Percentiles rank a stretch among this genome's conserved stretches.
Conservation (phyloP, 2,329 filamentous ascomycete genomes). For the Zasmidium angulare region DNA sequence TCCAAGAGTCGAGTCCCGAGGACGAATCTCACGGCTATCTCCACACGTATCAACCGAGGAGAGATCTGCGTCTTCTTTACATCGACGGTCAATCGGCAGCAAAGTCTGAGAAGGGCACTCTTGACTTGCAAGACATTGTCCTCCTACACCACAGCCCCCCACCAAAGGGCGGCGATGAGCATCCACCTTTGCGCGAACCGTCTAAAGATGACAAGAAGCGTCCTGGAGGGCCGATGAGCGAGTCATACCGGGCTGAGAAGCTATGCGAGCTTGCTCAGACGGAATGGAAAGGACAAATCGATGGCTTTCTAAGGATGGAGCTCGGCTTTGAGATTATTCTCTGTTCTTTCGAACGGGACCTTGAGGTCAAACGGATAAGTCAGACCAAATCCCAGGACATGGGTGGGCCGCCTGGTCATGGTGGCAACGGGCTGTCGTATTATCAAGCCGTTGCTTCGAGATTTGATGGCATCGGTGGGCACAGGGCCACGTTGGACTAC, state of each 20-base stretch:
- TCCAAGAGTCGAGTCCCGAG: neutral
- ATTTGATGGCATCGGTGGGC: conserved; percentile 46
- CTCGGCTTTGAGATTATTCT: conserved; percentile 70
- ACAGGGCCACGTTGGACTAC: conserved; percentile 48
- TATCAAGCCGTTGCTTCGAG: conserved; percentile 42
- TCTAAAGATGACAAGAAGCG: neutral
- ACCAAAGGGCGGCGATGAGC: conserved; percentile 10
- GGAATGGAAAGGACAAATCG: conserved; percentile 55
- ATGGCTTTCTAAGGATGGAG: conserved; percentile 68
- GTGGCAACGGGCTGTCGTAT: conserved; percentile 32
- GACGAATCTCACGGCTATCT: conserved; percentile 54
- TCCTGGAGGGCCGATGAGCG: conserved; percentile 39
- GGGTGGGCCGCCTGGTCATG: conserved; percentile 14
- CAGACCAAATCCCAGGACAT: conserved; percentile 13
- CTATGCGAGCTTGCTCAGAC: conserved; percentile 56
- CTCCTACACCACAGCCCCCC: conserved; percentile 46
- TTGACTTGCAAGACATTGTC: conserved; percentile 66
- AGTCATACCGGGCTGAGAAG: conserved; percentile 53
- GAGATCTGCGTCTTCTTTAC: conserved; percentile 62
- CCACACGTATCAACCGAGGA: conserved; percentile 63
- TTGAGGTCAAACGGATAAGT: conserved; percentile 38
- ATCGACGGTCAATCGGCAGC: conserved; percentile 69
- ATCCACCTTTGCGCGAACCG: neutral
- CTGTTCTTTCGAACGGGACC: conserved; percentile 58
- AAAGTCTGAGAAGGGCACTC: conserved; percentile 64